A percentile compares a stretch with the other conserved stretches of the same genome.
Conservation (phyloP, 2,329 filamentous ascomycete species). For the Sporothrix mexicana region DNA sequence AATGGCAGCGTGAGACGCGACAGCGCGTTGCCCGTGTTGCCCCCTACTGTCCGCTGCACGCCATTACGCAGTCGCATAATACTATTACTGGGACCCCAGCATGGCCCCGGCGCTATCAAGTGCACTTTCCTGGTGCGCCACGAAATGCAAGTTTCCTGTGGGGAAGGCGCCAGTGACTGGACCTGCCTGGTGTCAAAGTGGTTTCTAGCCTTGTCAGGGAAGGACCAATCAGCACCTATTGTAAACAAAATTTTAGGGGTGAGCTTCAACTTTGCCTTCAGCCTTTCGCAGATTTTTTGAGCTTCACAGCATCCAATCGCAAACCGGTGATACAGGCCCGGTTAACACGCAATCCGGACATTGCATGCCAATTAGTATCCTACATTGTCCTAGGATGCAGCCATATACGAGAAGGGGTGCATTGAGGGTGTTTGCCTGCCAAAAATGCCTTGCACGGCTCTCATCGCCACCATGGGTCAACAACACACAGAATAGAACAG, state of each 20-base stretch:
- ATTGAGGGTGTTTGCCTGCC: slow-evolving; percentile 24
- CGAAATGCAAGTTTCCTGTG: slow-evolving; percentile 19
- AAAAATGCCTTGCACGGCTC: neutral
- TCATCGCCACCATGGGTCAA: neutral
- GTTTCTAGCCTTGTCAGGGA: slow-evolving; percentile 20
- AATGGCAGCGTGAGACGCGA: slow-evolving; percentile 21
- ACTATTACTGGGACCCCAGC: neutral
- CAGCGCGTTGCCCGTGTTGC: slow-evolving; percentile 21
- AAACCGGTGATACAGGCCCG: neutral
- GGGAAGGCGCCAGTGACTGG: slow-evolving; percentile 8
- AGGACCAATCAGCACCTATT: slow-evolving; percentile 19
- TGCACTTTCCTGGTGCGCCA: slow-evolving; percentile 10
- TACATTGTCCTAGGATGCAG: slow-evolving; percentile 26
- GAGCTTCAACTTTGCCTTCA: neutral
- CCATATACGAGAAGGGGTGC: slow-evolving; percentile 22
- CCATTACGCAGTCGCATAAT: slow-evolving; percentile 14
- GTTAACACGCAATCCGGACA: neutral
- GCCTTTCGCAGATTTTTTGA: slow-evolving; percentile 21
- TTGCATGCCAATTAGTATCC: neutral
- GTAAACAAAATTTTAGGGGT: neutral
- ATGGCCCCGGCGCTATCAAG: slow-evolving; percentile 3
- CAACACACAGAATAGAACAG: neutral
- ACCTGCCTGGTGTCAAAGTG: neutral
- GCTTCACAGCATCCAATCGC: neutral
- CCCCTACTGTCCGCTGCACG: slow-evolving; percentile 20